Conservation (phyloP, 129 eudicot species). For the Erigeron canadensis region DNA sequence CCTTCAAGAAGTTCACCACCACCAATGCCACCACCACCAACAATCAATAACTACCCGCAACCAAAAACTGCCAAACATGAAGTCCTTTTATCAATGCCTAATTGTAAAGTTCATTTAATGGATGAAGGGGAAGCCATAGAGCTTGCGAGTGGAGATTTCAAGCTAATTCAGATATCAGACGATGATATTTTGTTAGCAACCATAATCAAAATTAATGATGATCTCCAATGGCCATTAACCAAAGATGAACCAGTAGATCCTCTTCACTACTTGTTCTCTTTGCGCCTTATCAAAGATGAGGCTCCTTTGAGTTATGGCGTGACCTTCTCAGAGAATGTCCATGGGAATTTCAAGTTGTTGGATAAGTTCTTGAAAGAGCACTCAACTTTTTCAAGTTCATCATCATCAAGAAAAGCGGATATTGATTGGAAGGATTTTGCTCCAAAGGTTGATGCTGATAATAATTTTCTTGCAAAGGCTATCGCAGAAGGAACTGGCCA, state of each 20-base stretch:
- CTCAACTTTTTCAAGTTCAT: slow-evolving; percentile 44
- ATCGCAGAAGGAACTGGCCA: slow-evolving; percentile 96
- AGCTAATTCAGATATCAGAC: slow-evolving; percentile 42
- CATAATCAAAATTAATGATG: slow-evolving; percentile 60
- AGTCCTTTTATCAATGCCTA: slow-evolving; percentile 52
- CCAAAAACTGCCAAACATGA: slow-evolving; percentile 50
- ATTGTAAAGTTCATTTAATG: slow-evolving; percentile 67
- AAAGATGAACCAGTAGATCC: slow-evolving; percentile 89
- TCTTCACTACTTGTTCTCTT: slow-evolving; percentile 69
- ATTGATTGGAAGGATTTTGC: slow-evolving; percentile 89
- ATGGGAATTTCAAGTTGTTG: slow-evolving; percentile 39
- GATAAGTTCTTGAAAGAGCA: slow-evolving; percentile 64
- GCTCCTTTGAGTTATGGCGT: slow-evolving; percentile 79
- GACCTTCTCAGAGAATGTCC: slow-evolving; percentile 41
- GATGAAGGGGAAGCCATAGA: slow-evolving; percentile 86
- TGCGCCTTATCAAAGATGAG: slow-evolving; percentile 52
- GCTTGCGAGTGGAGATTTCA: slow-evolving; percentile 58
- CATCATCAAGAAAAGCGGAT: slow-evolving; percentile 35
- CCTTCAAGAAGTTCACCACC: too few relatives aligned
- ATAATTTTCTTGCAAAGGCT: slow-evolving; percentile 78
- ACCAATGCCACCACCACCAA: slow-evolving; percentile 13
- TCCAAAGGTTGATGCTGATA: slow-evolving; percentile 72
- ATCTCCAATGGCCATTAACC: slow-evolving; percentile 93
- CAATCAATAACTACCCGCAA: slow-evolving; percentile 33
- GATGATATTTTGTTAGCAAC: slow-evolving; percentile 60